Base-by-base conservation (phyloP, 1,284 basidiomycete genomes). In the Tilletia caries region DNA sequence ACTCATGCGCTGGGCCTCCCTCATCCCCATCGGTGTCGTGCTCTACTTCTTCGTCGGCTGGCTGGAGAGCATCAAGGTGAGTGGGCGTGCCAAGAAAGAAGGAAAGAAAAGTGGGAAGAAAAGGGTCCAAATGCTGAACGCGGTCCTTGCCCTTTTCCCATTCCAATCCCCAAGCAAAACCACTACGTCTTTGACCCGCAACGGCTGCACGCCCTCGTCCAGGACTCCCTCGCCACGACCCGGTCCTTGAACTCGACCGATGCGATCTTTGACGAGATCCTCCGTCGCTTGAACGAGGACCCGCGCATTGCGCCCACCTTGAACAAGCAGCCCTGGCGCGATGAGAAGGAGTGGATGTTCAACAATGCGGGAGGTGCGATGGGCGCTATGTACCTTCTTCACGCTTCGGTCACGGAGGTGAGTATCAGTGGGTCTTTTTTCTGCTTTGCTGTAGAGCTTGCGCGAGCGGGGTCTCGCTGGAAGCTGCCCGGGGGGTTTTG, bases 291-390 rank as follows among this genome's bases (percentile, higher is more conserved):
- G 20, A 70, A 72, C 15, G 67, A 70, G 37, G 78, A 82, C 65
- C 76, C 76, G 48, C 77, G 77, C 65, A 64, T 73, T 2, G 75
- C 71, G 2, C 77, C 74, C 43, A 76, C 75, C 33, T 72, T 82
- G 48, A 82, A 82, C 73, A 70, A 70, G 54, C 70, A 79, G 60
- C 72, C 76, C 37, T 76, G 77, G 54, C 71, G 68, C 37, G 70
- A 77, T 66, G 74, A 72, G 33, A 88, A 88, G 27, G 94, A 98
- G 81, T 98, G 95, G 95, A 89, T 98, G 54, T 92, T 96, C 85
- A 98, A 91, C 86, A 98, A 98, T 81, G 95, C 95, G 0, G 95
- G 95, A 23, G 95, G 96, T 67, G 95, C 96, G 0, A 98, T 98
- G 95, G 95, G 86, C 58, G 90, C 90, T 58, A 98, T 98, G 95